Evolutionary conservation across 306 rosid genomes (phyloP), one percentile per base, ranked within the genome.

Genomic region (Quercus rubra): DNA sequence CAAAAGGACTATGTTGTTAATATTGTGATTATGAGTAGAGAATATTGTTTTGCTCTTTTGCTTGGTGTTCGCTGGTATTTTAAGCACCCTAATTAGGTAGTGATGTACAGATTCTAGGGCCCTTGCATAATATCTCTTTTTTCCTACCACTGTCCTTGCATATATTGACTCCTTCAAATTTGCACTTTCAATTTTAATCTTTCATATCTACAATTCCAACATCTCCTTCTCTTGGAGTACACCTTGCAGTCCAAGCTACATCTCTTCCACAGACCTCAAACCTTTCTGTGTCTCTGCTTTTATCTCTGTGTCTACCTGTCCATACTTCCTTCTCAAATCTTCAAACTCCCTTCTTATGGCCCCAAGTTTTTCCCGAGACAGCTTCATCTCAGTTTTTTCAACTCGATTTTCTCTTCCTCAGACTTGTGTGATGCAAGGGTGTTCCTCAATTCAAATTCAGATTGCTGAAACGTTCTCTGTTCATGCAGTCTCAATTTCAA

Each of bases 401-500:
- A 77, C 77, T 86, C 81, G 59, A 88, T 86, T 83, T 83, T 88
- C 75, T 83, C 83, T 79, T 88, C 89, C 58, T 80, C 86, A 0
- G 89, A 81, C 7, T 83, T 83, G 25, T 86, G 84, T 35, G 70
- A 56, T 30, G 88, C 84, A 67, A 91, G 81, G 59, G 77, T 75
- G 79, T 73, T 75, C 68, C 56, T 58, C 30, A 91, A 27, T 80
- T 91, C 96, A 80, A 52, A 78, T 85, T 95, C 92, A 27, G 87
- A 83, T 77, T 85, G 91, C 82, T 89, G 83, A 81, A 82, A 80
- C 82, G 82, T 87, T 54, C 76, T 80, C 58, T 55, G 67, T 58
- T 35, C 41, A 35, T 35, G 27, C 27, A 28, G 87, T 85, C 75
- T 82, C 86, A 33, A 92, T 77, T 84, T 88, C 91, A 49, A 84